phyloP scores from a whole-genome alignment of 177 flowering plant species.

The Telopea speciosissima region DNA sequence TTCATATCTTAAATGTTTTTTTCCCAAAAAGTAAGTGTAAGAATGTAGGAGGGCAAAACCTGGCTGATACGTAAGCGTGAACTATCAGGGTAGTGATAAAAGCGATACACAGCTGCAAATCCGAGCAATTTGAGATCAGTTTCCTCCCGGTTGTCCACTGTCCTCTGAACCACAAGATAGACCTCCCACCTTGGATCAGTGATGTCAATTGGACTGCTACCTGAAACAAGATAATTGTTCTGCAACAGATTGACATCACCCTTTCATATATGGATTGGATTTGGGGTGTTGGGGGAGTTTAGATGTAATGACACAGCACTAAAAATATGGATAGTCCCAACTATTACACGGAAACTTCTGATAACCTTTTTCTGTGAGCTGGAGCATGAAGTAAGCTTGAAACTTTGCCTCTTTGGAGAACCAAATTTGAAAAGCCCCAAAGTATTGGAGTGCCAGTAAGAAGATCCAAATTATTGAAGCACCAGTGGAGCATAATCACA shows the following conservation, averaged over 20 bases:
- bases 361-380: background rate
- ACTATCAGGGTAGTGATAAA: slow-evolving; percentile 69
- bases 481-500: too few relatives aligned
- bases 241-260: background rate
- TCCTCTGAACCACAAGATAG: slow-evolving; percentile 53
- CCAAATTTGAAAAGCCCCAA: too few relatives aligned
- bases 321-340: background rate
- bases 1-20: too few relatives aligned
- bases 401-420: too few relatives aligned
- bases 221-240: slow-evolving; percentile 31
- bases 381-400: background rate
- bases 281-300: too few relatives aligned
- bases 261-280: too few relatives aligned
- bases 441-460: too few relatives aligned
- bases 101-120: slow-evolving; percentile 73
- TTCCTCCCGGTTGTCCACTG: slow-evolving; percentile 29
- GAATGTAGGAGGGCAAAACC: slow-evolving; percentile 35
- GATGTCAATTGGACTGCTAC: slow-evolving; percentile 87
- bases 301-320: background rate
- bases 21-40: too few relatives aligned
- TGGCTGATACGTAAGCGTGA: slow-evolving; percentile 79
- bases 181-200: slow-evolving; percentile 91
- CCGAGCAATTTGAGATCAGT: slow-evolving; percentile 45
- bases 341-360: background rate
- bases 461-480: too few relatives aligned